Percentiles rank a stretch among this genome's conserved stretches.
These are phyloP conservation scores for Cladosporium velox DNA, from an alignment of 2,329 filamentous ascomycete genomes.

Conservation along the genomic window DNA sequence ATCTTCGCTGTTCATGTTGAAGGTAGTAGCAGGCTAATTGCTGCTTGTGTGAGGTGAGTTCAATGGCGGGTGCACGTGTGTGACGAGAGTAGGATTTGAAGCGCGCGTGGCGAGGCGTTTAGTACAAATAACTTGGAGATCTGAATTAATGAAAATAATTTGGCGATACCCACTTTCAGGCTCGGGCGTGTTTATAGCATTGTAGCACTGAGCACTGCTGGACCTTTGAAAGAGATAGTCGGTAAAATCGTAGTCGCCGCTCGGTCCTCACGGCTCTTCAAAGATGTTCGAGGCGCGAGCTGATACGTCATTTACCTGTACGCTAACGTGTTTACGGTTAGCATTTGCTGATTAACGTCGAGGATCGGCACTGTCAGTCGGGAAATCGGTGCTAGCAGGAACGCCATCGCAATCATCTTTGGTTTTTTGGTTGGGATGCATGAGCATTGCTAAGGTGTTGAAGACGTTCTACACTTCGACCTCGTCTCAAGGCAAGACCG, in stretches of 20 bases:
- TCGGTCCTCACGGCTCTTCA: slow-evolving; percentile 3
- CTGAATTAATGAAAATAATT: neutral
- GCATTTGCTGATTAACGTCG: neutral
- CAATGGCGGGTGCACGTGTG: neutral
- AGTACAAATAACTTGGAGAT: neutral
- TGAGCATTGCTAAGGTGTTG: neutral
- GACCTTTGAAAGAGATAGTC: neutral
- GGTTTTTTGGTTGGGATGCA: neutral
- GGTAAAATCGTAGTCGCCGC: neutral
- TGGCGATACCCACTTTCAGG: neutral
- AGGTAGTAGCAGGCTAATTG: neutral
- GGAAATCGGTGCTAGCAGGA: neutral
- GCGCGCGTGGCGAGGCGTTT: neutral
- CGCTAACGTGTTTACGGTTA: neutral
- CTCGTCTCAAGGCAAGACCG: neutral
- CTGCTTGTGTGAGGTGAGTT: neutral
- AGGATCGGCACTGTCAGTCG: neutral
- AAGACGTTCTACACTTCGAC: neutral
- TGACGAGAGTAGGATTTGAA: neutral
- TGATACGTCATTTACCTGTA: neutral
- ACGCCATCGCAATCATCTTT: neutral
- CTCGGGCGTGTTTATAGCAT: neutral
- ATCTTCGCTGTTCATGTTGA: slow-evolving; percentile 20
- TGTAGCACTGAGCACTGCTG: neutral
- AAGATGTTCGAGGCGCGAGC: slow-evolving; percentile 3